phyloP scores from a whole-genome alignment of 2,329 filamentous ascomycete genomes.

The Nothophoma quercina region DNA sequence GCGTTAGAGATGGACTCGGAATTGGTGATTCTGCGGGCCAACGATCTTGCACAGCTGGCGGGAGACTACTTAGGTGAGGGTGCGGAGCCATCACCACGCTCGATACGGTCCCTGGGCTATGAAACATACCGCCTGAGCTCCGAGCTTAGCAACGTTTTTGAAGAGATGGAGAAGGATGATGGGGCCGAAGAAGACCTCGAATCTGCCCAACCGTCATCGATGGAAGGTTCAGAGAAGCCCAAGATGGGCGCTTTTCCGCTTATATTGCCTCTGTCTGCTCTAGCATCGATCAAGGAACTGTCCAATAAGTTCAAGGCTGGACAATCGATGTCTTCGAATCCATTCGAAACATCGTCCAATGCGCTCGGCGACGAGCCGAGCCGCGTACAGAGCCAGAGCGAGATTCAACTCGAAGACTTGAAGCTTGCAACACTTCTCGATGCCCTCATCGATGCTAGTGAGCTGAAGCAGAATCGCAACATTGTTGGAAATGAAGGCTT shows the following conservation, averaged over 20 bases:
- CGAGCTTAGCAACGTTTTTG: conserved; percentile 33
- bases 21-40: conserved; percentile 71
- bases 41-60: conserved; percentile 73
- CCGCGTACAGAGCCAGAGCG: conserved; percentile 34
- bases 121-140: conserved; percentile 59
- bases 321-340: conserved; percentile 16
- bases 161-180: conserved; percentile 37
- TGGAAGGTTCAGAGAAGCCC: conserved; percentile 21
- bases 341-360: conserved; percentile 21
- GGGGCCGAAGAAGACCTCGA: conserved; percentile 51
- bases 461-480: conserved; percentile 37
- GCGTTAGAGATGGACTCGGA: conserved; percentile 70
- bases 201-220: conserved; percentile 19
- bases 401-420: conserved; percentile 47
- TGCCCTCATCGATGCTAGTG: conserved; percentile 41
- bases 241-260: conserved; percentile 20
- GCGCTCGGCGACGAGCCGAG: conserved; percentile 24
- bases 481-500: conserved; percentile 11
- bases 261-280: conserved; percentile 28
- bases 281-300: conserved; percentile 30
- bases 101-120: conserved; percentile 60
- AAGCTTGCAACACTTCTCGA: conserved; percentile 47
- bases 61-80: conserved; percentile 74
- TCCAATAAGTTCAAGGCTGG: conserved; percentile 25
- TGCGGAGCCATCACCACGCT: conserved; percentile 56